These are phyloP conservation scores for Lignosus rhinocerotis DNA, from an alignment of 1,284 basidiomycete species.

Conservation along the genomic window DNA sequence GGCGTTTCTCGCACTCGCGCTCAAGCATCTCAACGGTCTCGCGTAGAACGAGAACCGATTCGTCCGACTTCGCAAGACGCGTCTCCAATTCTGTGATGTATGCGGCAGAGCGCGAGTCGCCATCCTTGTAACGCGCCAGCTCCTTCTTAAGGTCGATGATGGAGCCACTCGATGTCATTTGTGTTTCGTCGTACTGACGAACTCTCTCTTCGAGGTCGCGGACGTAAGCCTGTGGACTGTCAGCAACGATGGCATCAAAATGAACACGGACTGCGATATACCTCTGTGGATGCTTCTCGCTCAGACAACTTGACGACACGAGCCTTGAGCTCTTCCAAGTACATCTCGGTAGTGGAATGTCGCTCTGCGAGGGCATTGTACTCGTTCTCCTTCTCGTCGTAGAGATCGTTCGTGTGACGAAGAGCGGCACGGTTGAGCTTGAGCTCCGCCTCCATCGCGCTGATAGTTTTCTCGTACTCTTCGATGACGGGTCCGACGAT, in stretches of 20 bases:
- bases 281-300: constrained; percentile 89
- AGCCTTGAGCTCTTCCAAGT: constrained; percentile 82
- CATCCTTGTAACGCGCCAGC: constrained; percentile 75
- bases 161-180: constrained; percentile 72
- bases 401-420: constrained; percentile 86
- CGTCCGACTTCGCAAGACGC: constrained; percentile 78
- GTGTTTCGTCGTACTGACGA: constrained; percentile 78
- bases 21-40: constrained; percentile 80
- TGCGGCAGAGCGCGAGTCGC: constrained; percentile 67
- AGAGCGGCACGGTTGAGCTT: constrained; percentile 88
- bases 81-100: constrained; percentile 92
- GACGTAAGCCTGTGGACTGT: constrained; percentile 71
- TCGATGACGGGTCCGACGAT: constrained; percentile 98
- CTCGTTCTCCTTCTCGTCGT: constrained; percentile 87
- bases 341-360: constrained; percentile 79
- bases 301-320: constrained; percentile 84
- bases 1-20: constrained; percentile 67
- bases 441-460: constrained; percentile 92
- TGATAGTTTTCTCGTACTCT: constrained; percentile 98
- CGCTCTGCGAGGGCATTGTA: constrained; percentile 65
- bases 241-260: constrained; percentile 10
- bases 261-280: constrained; percentile 33
- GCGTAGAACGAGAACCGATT: constrained; percentile 68
- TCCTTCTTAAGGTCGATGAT: constrained; percentile 85
- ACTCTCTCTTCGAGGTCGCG: constrained; percentile 91